A percentile compares a stretch with the other conserved stretches of the same genome.
Conservation (phyloP, 371 early-diverging fungal species). For the Polyrhizophydium stewartii region DNA sequence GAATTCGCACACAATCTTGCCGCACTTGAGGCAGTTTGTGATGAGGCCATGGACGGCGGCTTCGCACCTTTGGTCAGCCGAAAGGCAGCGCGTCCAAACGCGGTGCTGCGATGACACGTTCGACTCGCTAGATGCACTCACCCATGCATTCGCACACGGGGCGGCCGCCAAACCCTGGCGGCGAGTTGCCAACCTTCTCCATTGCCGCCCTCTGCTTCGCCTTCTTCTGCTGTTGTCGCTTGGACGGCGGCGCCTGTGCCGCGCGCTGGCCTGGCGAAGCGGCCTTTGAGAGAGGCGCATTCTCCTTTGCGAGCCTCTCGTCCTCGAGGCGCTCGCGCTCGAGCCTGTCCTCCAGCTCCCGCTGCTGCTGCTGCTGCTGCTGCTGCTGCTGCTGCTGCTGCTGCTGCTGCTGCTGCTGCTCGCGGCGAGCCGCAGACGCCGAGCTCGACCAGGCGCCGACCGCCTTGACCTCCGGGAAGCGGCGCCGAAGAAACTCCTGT, state of each 20-base stretch:
- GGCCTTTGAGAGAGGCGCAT: neutral
- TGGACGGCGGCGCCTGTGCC: neutral
- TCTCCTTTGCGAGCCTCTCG: neutral
- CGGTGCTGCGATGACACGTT: no score
- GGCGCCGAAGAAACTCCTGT: slow-evolving; percentile 13
- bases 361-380: neutral
- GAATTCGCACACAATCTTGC: slow-evolving; percentile 74
- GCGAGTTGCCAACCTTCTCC: slow-evolving; percentile 23
- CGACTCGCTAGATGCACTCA: neutral
- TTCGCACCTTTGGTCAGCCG: slow-evolving; percentile 9
- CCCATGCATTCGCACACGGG: slow-evolving; percentile 36
- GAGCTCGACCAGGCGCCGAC: slow-evolving; percentile 11
- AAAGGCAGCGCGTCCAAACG: neutral
- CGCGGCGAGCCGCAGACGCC: neutral
- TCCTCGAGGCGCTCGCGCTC: no score
- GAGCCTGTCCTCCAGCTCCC: neutral
- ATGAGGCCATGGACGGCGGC: slow-evolving; percentile 77
- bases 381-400: neutral
- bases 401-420: neutral
- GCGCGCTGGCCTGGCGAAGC: neutral
- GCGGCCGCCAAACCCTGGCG: slow-evolving; percentile 29
- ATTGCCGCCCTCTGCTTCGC: slow-evolving; percentile 9
- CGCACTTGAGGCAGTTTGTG: slow-evolving; percentile 84
- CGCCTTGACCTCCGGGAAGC: slow-evolving; percentile 10
- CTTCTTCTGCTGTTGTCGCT: slow-evolving; percentile 14